phyloP scores from a whole-genome alignment of 495 filamentous ascomycete species.

The Podospora fimiseda region DNA sequence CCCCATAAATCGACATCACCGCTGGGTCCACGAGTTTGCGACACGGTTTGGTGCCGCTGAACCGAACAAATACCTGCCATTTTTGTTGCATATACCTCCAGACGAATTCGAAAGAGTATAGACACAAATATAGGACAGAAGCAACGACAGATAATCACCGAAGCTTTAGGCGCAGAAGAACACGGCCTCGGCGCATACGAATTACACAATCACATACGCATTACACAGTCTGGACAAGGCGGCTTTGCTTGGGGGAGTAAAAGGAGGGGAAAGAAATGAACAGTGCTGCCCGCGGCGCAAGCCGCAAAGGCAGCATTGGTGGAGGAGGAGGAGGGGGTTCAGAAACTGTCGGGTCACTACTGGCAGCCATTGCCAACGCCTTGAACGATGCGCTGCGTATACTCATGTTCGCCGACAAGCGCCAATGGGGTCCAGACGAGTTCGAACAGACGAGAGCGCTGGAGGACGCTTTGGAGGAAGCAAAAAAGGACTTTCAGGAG shows the following conservation, averaged over 20 bases:
- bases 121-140: background rate
- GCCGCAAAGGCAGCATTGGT: slow-evolving; percentile 1
- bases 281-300: slow-evolving; percentile 11
- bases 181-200: background rate
- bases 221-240: too few species aligned
- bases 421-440: slow-evolving; percentile 44
- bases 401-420: slow-evolving; percentile 46
- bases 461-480: slow-evolving; percentile 43
- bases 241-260: background rate
- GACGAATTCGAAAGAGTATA: background rate
- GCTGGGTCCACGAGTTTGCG: too few species aligned
- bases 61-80: background rate
- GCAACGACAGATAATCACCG: background rate
- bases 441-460: slow-evolving; percentile 42
- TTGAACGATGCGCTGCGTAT: slow-evolving; percentile 39
- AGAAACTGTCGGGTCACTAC: slow-evolving; percentile 44
- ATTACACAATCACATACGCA: background rate
- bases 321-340: slow-evolving; percentile 11
- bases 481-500: slow-evolving; percentile 47
- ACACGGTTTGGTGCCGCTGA: background rate
- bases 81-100: background rate
- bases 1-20: background rate
- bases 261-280: slow-evolving; percentile 9
- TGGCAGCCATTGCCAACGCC: slow-evolving; percentile 41
- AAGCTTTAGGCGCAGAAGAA: background rate